Percentiles rank a stretch among this genome's conserved stretches.
These are phyloP conservation scores for Aspergillus sp. DNA, from an alignment of 2,329 filamentous ascomycete genomes.

Conservation along the genomic window DNA sequence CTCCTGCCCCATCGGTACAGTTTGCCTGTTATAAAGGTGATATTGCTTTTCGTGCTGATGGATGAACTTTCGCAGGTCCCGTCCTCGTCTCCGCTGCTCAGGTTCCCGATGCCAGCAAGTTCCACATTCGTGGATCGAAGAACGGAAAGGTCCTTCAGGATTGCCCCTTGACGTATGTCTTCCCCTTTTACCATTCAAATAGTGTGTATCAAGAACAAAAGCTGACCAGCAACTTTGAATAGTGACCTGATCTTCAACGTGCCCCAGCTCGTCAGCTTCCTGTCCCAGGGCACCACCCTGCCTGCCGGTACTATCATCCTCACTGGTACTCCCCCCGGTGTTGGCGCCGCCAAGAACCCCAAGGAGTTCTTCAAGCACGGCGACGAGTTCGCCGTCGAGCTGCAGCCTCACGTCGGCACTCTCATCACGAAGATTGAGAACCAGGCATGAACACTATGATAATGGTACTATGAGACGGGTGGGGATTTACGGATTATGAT, in stretches of 20 bases:
- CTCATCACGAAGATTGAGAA: constrained; percentile 49
- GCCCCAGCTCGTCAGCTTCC: constrained; percentile 44
- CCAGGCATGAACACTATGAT: constrained; percentile 17
- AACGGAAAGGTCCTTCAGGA: constrained; percentile 58
- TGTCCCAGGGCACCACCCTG: constrained; percentile 47
- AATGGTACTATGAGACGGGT: neutral
- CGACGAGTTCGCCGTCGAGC: constrained; percentile 53
- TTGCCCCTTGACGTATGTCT: constrained; percentile 43
- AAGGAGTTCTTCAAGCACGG: constrained; percentile 49
- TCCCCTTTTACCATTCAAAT: too few species aligned
- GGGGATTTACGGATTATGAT: neutral
- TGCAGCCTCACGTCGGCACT: constrained; percentile 53
- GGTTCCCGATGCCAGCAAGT: constrained; percentile 35
- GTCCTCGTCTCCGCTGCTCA: constrained; percentile 49
- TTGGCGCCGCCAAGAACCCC: constrained; percentile 43
- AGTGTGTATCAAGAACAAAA: neutral
- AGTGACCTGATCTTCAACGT: constrained; percentile 60
- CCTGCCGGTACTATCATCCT: constrained; percentile 47
- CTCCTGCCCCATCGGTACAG: constrained; percentile 54
- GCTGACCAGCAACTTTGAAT: constrained; percentile 13
- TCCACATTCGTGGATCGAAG: constrained; percentile 42
- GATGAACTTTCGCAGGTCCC: constrained; percentile 41
- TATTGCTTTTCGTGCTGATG: neutral
- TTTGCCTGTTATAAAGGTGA: neutral
- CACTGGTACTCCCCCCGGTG: constrained; percentile 48